phyloP scores from a whole-genome alignment of 768 basidiomycete genomes.

The Lentinula lateritia region DNA sequence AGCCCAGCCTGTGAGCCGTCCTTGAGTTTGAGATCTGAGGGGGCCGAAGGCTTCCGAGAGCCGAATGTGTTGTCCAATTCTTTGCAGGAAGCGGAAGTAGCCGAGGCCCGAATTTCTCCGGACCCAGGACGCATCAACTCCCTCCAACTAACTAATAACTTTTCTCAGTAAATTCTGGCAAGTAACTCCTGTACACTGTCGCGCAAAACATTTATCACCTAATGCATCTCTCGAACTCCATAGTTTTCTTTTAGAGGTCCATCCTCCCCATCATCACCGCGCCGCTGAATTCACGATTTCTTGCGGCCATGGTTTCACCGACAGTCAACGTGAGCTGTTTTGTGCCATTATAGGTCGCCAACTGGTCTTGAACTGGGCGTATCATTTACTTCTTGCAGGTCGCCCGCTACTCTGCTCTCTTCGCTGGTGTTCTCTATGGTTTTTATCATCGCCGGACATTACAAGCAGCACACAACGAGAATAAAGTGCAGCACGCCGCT shows the following conservation, averaged over 20 bases:
- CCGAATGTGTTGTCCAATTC: background rate
- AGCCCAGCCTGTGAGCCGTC: no score
- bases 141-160: background rate
- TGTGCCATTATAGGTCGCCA: background rate
- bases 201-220: background rate
- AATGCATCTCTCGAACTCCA: background rate
- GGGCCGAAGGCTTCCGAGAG: background rate
- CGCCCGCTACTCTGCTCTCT: slow-evolving; percentile 88
- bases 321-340: slow-evolving; percentile 64
- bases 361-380: background rate
- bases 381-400: slow-evolving; percentile 47
- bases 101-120: slow-evolving; percentile 3
- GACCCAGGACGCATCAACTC: background rate
- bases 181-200: background rate
- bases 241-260: background rate
- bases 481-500: slow-evolving; percentile 67
- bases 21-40: no score
- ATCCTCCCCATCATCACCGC: background rate
- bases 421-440: slow-evolving; percentile 85
- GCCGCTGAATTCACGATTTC: background rate
- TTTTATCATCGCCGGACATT: slow-evolving; percentile 88
- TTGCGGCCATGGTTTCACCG: slow-evolving; percentile 54
- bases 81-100: background rate
- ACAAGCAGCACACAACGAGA: slow-evolving; percentile 72
- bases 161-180: background rate